These are phyloP conservation scores for Nemania serpens DNA, from an alignment of 2,329 filamentous ascomycete species.

Conservation along the genomic window DNA sequence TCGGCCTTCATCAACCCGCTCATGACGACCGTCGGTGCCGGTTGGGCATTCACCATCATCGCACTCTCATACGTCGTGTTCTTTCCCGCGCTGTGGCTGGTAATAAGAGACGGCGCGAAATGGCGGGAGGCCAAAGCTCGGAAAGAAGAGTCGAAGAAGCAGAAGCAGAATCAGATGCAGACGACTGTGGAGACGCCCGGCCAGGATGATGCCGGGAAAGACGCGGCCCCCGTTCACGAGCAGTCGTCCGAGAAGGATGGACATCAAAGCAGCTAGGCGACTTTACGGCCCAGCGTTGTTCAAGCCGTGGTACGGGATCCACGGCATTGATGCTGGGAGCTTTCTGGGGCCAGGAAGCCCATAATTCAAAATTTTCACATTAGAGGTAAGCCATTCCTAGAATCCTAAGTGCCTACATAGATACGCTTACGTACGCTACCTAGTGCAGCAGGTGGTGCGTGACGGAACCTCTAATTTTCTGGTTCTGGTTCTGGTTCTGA, in stretches of 20 bases:
- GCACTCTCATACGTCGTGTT: conserved; percentile 39
- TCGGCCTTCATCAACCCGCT: conserved; percentile 50
- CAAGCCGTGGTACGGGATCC: no score
- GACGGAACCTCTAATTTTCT: no score
- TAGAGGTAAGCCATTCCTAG: no score
- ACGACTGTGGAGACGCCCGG: neutral
- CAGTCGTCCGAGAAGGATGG: neutral
- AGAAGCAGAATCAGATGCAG: conserved; percentile 5
- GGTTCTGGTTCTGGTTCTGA: no score
- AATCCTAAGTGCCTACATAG: no score
- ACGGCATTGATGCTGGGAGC: no score
- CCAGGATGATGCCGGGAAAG: neutral
- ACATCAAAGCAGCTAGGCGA: neutral
- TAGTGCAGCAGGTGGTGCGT: no score
- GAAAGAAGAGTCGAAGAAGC: conserved; percentile 13
- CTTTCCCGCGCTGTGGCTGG: conserved; percentile 41
- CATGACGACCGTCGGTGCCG: conserved; percentile 48
- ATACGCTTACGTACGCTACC: no score
- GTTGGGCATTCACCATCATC: conserved; percentile 49
- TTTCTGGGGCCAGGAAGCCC: no score
- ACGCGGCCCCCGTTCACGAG: neutral
- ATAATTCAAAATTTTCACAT: no score
- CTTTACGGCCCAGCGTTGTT: no score
- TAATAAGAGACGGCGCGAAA: conserved; percentile 38
- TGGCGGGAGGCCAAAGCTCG: conserved; percentile 35